These are phyloP conservation scores for Blastocrithidia nonstop DNA, from an alignment of 208 protist genomes.

Conservation along the genomic window DNA sequence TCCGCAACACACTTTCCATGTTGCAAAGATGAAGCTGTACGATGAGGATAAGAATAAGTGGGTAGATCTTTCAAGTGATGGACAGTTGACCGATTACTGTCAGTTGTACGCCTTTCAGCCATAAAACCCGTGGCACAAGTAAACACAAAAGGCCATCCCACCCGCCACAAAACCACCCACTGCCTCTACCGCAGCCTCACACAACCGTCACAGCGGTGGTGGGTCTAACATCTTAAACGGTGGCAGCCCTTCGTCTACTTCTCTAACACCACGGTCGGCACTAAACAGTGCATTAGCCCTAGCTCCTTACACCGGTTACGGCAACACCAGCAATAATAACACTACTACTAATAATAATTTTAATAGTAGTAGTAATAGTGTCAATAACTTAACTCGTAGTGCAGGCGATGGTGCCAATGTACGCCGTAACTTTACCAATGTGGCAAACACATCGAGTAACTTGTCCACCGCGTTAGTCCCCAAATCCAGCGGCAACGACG, in stretches of 20 bases:
- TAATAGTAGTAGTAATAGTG: neutral
- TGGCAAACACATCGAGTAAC: conserved; percentile 6
- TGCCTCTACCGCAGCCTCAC: conserved; percentile 5
- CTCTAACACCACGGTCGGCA: conserved; percentile 2
- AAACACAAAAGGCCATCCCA: conserved; percentile 79
- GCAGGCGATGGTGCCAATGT: conserved; percentile 4
- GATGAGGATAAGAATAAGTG: conserved; percentile 81
- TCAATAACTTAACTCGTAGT: conserved; percentile 4
- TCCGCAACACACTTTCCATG: conserved; percentile 64
- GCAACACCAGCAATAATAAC: conserved; percentile 11
- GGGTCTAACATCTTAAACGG: conserved; percentile 1
- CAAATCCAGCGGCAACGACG: conserved; percentile 21
- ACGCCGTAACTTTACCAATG: neutral
- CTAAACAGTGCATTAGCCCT: conserved; percentile 18
- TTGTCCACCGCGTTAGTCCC: conserved; percentile 42
- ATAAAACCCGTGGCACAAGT: conserved; percentile 85
- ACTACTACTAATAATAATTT: conserved; percentile 2
- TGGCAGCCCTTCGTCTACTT: conserved; percentile 5
- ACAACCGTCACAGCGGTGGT: conserved; percentile 8
- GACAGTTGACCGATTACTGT: conserved; percentile 64
- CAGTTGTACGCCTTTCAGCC: conserved; percentile 86
- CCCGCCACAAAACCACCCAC: conserved; percentile 54
- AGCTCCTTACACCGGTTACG: conserved; percentile 41
- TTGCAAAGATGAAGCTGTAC: conserved; percentile 79
- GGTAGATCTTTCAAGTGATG: conserved; percentile 66